Evolutionary conservation across 2,329 filamentous ascomycete species (phyloP), one percentile per base, ranked within the genome.

Genomic region (Emmonsiellopsis sp.): DNA sequence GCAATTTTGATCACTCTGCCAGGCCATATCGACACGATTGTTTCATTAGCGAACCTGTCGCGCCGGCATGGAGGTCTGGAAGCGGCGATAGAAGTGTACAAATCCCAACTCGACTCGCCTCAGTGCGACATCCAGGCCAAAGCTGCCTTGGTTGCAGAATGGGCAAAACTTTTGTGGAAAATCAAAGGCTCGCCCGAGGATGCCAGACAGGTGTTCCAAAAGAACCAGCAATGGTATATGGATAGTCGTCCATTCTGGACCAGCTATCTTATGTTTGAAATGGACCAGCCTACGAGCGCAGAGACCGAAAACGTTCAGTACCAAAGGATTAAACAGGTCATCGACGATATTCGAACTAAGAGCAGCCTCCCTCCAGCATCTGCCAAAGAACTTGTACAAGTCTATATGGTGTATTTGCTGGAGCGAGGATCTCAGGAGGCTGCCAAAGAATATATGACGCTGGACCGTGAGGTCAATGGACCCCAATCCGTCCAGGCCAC

Each of bases 241-340:
- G 88, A 93, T 65, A 95, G 90, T 68, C 81, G 84, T 36, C 77
- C 87, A 43, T 97, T 97, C 76, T 98, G 93, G 92, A 78, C 84
- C 61, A 87, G 82, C 63, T 97, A 90, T 77, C 80, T 97, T 52
- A 77, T 86, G 55, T 95, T 98, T 64, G 93, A 98, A 73, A 76
- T 94, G 48, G 83, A 87, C 53, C 91, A 95, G 68, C 86, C 88
- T 9, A 85, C 84, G 1, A 84, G 75, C 56, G 72, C 77, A 1
- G 80, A 83, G 49, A 76, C 79, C 2, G 87, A 92, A 63, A 62
- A 75, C 1, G 74, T 81, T 53, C 82, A 89, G 53, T 82, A 84
- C 51, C 77, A 83, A 58, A 85, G 85, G n/a, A 83, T 97, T 65
- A 88, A 88, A 72, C 79, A 84, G 51, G 86, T 96, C 10, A 83